phyloP scores from a whole-genome alignment of 108 stramenopile species.

The Cylindrotheca closterium region DNA sequence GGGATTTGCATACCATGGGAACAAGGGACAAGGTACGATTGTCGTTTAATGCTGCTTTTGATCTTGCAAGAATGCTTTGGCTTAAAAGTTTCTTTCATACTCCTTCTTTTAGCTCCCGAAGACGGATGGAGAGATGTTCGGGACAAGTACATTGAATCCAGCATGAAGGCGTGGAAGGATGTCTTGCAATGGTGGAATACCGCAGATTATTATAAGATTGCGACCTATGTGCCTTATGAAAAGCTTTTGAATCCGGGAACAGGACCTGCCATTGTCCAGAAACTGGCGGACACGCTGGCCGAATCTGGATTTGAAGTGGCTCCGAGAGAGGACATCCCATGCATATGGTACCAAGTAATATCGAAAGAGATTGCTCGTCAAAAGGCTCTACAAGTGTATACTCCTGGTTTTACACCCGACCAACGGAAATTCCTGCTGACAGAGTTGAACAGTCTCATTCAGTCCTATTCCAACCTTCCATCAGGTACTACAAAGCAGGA shows the following conservation, averaged over 20 bases:
- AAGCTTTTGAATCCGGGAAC: slow-evolving; percentile 19
- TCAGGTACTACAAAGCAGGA: no score
- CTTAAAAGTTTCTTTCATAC: no score
- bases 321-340: slow-evolving; percentile 34
- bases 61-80: no score
- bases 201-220: slow-evolving; percentile 39
- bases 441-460: slow-evolving; percentile 9
- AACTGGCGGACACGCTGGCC: slow-evolving; percentile 29
- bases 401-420: slow-evolving; percentile 32
- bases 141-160: slow-evolving; percentile 38
- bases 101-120: no score
- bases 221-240: slow-evolving; percentile 51
- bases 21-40: slow-evolving; percentile 48
- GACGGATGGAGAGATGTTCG: slow-evolving; percentile 46
- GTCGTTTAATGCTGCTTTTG: no score
- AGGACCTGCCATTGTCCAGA: slow-evolving; percentile 29
- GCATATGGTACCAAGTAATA: slow-evolving; percentile 43
- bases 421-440: slow-evolving; percentile 37
- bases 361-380: slow-evolving; percentile 33
- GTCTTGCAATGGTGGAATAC: slow-evolving; percentile 48
- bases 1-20: slow-evolving; percentile 47
- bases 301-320: slow-evolving; percentile 48
- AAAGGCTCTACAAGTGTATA: slow-evolving; percentile 35
- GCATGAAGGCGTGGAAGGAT: slow-evolving; percentile 41
- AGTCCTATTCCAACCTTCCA: neutral